Evolutionary conservation across 1,284 basidiomycete species (phyloP).

Genomic region (Meripilus lineatus): DNA sequence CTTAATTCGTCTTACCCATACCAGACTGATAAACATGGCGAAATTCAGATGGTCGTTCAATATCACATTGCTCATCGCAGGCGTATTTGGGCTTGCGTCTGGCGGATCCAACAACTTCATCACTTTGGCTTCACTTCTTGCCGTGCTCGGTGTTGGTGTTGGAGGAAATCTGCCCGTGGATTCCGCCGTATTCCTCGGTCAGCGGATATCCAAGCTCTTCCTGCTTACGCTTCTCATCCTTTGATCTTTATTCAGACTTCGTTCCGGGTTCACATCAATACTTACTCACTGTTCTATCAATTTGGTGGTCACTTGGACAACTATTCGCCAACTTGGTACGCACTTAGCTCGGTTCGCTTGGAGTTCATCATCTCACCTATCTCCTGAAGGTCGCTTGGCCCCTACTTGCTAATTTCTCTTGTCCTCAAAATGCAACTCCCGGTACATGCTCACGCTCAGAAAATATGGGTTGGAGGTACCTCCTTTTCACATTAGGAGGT

Average conservation of each 20-base stretch:
- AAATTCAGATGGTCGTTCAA: conserved; percentile 65
- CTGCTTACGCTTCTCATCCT: not conserved
- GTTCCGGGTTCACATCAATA: conserved; percentile 59
- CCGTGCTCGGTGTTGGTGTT: conserved; percentile 59
- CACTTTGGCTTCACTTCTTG: conserved; percentile 47
- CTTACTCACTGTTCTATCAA: conserved; percentile 55
- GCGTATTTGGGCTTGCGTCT: conserved; percentile 59
- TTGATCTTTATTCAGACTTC: conserved; percentile 37
- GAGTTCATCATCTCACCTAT: not conserved
- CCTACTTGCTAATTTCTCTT: conserved; percentile 59
- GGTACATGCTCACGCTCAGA: conserved; percentile 37
- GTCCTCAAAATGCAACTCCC: conserved; percentile 27
- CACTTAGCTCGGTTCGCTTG: conserved; percentile 8
- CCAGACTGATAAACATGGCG: conserved; percentile 4
- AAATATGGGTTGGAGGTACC: conserved; percentile 75
- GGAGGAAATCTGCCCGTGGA: conserved; percentile 78
- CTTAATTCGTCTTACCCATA: not conserved
- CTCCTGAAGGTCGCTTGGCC: conserved; percentile 57
- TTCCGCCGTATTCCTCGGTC: conserved; percentile 74
- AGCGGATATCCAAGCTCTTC: conserved; percentile 15
- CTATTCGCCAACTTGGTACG: conserved; percentile 52
- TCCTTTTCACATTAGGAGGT: conserved; percentile 57
- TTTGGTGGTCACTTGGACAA: conserved; percentile 66
- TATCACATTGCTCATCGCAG: conserved; percentile 64
- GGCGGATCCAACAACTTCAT: conserved; percentile 52